phyloP scores from a whole-genome alignment of 2,329 filamentous ascomycete genomes.

The Capronia coronata region DNA sequence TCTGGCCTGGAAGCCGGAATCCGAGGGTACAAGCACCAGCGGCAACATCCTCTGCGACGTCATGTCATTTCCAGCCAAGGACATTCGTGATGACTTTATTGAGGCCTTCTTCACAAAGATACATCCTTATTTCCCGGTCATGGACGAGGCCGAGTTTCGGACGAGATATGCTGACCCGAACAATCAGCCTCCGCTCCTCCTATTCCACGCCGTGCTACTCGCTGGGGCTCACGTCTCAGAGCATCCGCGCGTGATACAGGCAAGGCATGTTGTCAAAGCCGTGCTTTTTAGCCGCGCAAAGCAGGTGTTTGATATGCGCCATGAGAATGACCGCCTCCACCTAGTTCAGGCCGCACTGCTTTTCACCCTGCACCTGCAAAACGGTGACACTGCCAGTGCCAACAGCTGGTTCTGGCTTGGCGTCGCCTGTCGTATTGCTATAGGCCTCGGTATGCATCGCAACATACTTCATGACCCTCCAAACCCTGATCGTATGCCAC shows the following conservation, averaged over 20 bases:
- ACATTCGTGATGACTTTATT: constrained; percentile 39
- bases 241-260: constrained; percentile 31
- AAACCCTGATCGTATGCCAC: constrained; percentile 30
- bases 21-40: not conserved
- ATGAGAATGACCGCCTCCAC: constrained; percentile 49
- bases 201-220: constrained; percentile 48
- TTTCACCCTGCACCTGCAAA: constrained; percentile 52
- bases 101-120: constrained; percentile 47
- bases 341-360: constrained; percentile 51
- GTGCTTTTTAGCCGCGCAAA: constrained; percentile 50
- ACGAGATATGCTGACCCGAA: constrained; percentile 43
- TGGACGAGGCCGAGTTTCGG: constrained; percentile 50
- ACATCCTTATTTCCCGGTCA: constrained; percentile 48
- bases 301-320: constrained; percentile 48
- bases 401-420: constrained; percentile 52
- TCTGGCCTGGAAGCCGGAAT: not conserved
- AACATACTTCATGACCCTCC: constrained; percentile 36
- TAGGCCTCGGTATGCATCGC: constrained; percentile 50
- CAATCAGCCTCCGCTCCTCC: constrained; percentile 43
- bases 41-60: not conserved
- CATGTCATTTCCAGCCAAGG: constrained; percentile 4
- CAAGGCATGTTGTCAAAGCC: constrained; percentile 41
- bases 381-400: constrained; percentile 49
- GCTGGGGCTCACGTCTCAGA: constrained; percentile 48
- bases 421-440: constrained; percentile 47